Base-by-base conservation (phyloP, 768 basidiomycete genomes). In the Heimioporus sp. region DNA sequence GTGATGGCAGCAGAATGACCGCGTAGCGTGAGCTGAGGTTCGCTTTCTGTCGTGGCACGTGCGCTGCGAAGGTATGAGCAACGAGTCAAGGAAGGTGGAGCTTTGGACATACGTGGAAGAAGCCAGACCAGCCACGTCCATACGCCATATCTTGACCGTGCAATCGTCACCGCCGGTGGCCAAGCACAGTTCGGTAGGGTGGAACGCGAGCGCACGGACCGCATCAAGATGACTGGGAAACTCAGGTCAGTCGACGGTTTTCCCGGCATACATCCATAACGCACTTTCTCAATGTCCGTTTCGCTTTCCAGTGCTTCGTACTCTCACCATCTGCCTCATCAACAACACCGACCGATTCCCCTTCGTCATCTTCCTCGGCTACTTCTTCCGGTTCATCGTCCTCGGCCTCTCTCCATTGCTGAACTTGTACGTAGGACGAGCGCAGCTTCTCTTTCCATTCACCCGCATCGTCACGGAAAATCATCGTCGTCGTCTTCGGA, bases 81-180 rank as follows among this genome's bases (percentile, higher is more conserved):
- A 45, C 16, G 17, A n/a, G 45, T 10, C 7, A 41, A 16, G 0
- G 4, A 47, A 43, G 32, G 32, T 42, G 53, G 61, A 49, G 15
- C 46, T 36, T 54, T 47, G 0, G 39, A 82, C 91, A 66, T 73
- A 94, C 92, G 80, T 80, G 50, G 85, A 83, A 39, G 87, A 87
- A 30, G 90, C 79, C 53, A 94, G 74, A 59, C 81, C 78, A 37
- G 83, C 74, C 15, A 87, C 80, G 58, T 96, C 91, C 74, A 92
- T 81, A 51, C 91, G 80, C 97, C 97, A 99, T 47, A 98, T 81
- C 70, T 99, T 99, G 49, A 98, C 86, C 8, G 92, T 94, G 66
- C 83, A 90, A 65, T 99, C 97, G 65, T 98, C 96, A 28, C 94
- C 92, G 20, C 88, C 97, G 42, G 89, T 92, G n/a, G 90, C 94